Evolutionary conservation across 768 basidiomycete species (phyloP).

Genomic region (Sutorius australiensis): DNA sequence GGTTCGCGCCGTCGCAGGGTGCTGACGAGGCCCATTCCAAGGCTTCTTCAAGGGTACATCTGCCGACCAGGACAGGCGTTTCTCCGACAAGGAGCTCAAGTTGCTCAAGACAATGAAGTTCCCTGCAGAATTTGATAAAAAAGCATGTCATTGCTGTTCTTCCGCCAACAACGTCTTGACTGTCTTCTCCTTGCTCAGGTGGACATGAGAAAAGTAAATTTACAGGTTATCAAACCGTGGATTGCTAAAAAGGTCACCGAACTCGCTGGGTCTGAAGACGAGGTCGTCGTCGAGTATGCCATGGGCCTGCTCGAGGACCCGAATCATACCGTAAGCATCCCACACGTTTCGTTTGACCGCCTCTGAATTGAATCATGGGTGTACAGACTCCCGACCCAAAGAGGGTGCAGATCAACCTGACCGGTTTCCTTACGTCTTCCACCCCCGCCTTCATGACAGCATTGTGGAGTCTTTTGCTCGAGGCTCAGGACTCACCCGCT

Average conservation of each 20-base stretch:
- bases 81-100: conserved; percentile 92
- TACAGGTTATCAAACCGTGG: conserved; percentile 92
- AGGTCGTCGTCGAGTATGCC: conserved; percentile 94
- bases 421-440: conserved; percentile 86
- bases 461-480: conserved; percentile 89
- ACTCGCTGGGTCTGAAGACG: conserved; percentile 92
- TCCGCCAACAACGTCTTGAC: not conserved
- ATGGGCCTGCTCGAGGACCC: conserved; percentile 91
- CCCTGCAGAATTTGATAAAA: conserved; percentile 83
- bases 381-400: conserved; percentile 81
- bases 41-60: conserved; percentile 91
- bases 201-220: conserved; percentile 93
- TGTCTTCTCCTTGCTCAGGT: conserved; percentile 45
- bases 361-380: not conserved
- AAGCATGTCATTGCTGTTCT: conserved; percentile 41
- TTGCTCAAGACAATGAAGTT: conserved; percentile 89
- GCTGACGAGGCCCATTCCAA: conserved; percentile 24
- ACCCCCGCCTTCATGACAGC: conserved; percentile 84
- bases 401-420: conserved; percentile 93
- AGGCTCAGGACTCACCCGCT: conserved; percentile 84
- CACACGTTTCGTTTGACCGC: too few relatives aligned
- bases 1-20: conserved; percentile 2
- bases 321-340: conserved; percentile 63
- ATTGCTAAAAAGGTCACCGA: conserved; percentile 90
- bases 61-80: conserved; percentile 87